Evolutionary conservation across 2,329 filamentous ascomycete species (phyloP), one percentile per base, ranked within the genome.

Genomic region (Microsporum audouinii): DNA sequence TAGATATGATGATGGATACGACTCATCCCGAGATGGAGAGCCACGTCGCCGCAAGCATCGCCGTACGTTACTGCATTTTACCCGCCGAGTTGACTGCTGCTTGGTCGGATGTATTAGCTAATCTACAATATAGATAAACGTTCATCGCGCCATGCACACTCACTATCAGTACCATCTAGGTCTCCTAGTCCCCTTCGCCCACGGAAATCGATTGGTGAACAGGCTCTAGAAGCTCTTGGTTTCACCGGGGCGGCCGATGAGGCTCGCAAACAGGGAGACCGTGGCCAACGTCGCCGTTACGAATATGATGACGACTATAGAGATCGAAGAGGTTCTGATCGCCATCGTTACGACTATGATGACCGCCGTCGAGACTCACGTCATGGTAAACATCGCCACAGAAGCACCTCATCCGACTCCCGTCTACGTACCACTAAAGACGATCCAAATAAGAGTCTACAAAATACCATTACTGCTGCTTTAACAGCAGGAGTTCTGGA

Each of bases 391-490:
- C 72, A 74, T 62, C 67, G 74, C 64, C 73, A 74, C 43, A 70
- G 71, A 34, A 74, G 72, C 62, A 70, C 73, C 59, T 71, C 71
- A 65, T 77, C 77, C 58, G 51, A 55, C 31, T 34, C 12, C 14
- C 75, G 78, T 58, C 82, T 79, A 56, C 78, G 76, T 41, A 77
- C 77, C 36, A 75, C 83, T 62, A 81, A 82, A 65, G 83, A 81
- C 36, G 76, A 79, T 60, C 79, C 78, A 45, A 71, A 78, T 72
- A 73, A 79, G 58, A 88, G 88, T 68, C 83, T 89, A 55, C 85
- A 91, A 66, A 90, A 96, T 75, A 91, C 91, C 38, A 89, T 91
- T 71, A 92, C 94, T 78, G 91, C 92, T 38, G 94, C 91, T 23
- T 80, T 96, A 43, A 83, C 95, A 55, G 91, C 92, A 34, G 92